Conservation (phyloP, 192 early-diverging fungal species). For the Diversispora epigaea region DNA sequence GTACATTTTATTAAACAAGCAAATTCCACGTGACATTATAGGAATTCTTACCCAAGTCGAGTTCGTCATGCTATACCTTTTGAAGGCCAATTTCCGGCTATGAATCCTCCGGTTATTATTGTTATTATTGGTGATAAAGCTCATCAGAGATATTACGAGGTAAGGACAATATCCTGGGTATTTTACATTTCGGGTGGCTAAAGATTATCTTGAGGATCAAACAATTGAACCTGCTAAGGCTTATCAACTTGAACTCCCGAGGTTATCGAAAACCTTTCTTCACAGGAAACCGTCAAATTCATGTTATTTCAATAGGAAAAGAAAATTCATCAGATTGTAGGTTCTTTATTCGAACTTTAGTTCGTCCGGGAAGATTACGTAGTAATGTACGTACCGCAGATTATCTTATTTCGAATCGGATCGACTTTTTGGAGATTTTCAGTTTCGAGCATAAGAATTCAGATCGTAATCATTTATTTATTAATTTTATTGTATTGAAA, state of each 20-base stretch:
- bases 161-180: slow-evolving; percentile 84
- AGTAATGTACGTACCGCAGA: slow-evolving; percentile 84
- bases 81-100: slow-evolving; percentile 66
- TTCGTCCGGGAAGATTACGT: slow-evolving; percentile 85
- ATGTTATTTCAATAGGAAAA: slow-evolving; percentile 92
- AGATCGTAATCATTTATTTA: slow-evolving; percentile 98
- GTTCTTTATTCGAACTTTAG: slow-evolving; percentile 97
- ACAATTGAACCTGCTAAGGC: slow-evolving; percentile 98
- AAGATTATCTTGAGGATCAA: slow-evolving; percentile 83
- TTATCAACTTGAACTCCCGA: slow-evolving; percentile 92
- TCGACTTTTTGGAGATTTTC: slow-evolving; percentile 89
- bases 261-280: slow-evolving; percentile 91
- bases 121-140: slow-evolving; percentile 85
- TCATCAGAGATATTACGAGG: slow-evolving; percentile 74
- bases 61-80: slow-evolving; percentile 89
- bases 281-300: slow-evolving; percentile 91
- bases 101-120: slow-evolving; percentile 82
- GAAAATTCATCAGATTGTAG: slow-evolving; percentile 91
- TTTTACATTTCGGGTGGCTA: slow-evolving; percentile 93
- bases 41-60: slow-evolving; percentile 81
- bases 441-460: slow-evolving; percentile 87
- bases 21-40: slow-evolving; percentile 89
- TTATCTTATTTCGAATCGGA: slow-evolving; percentile 93
- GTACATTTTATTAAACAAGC: slow-evolving; percentile 88
- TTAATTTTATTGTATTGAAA: slow-evolving; percentile 95